A percentile compares a stretch with the other conserved stretches of the same genome.
phyloP scores from a whole-genome alignment of 2,329 filamentous ascomycete genomes.

The Arthrobotrys entomopaga region DNA sequence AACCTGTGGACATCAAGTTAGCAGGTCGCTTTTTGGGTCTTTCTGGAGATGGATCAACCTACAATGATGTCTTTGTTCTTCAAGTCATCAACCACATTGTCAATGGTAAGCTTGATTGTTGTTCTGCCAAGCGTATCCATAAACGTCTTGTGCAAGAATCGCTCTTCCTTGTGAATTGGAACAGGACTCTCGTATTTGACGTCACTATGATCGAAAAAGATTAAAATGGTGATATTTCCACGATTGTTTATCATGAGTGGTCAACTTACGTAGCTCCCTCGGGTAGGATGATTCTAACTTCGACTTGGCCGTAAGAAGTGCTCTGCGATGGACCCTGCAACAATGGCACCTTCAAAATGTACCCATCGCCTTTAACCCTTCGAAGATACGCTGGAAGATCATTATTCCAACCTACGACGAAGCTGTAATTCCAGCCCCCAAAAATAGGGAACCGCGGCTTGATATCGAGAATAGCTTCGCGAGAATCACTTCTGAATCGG shows the following conservation, averaged over 20 bases:
- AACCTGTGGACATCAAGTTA: constrained; percentile 63
- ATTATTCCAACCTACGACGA: constrained; percentile 95
- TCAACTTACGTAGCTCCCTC: constrained; percentile 83
- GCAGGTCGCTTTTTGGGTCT: not conserved
- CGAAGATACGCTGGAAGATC: constrained; percentile 81
- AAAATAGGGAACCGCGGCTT: constrained; percentile 97
- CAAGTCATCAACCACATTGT: constrained; percentile 90
- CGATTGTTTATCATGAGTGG: not conserved
- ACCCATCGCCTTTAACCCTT: constrained; percentile 73
- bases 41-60: constrained; percentile 56
- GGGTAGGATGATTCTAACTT: constrained; percentile 84
- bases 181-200: constrained; percentile 80
- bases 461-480: constrained; percentile 84
- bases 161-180: constrained; percentile 72
- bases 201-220: constrained; percentile 69
- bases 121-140: constrained; percentile 93
- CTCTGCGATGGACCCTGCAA: constrained; percentile 86
- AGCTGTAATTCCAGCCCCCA: constrained; percentile 97
- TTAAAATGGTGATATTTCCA: not conserved
- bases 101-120: constrained; percentile 78
- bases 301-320: constrained; percentile 82
- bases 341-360: constrained; percentile 89
- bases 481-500: constrained; percentile 78
- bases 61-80: constrained; percentile 82
- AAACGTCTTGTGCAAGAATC: constrained; percentile 81